phyloP scores from a whole-genome alignment of 2,329 filamentous ascomycete species.

The Emergomyces pasteurianus region DNA sequence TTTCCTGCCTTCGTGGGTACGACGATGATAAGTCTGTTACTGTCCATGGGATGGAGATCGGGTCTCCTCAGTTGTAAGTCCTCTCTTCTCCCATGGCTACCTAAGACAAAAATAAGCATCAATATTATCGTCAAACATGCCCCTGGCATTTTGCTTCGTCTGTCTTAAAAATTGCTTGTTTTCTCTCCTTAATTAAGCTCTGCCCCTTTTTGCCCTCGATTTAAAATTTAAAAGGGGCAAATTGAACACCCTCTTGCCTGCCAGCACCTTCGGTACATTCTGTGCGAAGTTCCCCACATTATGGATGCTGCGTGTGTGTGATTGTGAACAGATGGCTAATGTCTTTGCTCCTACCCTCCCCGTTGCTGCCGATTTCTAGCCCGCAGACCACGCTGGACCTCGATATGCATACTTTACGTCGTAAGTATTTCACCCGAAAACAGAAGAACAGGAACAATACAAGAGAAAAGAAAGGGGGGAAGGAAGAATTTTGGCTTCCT shows the following conservation, averaged over 20 bases:
- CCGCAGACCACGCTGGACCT: slow-evolving; percentile 4
- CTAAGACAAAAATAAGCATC: neutral
- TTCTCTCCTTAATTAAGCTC: neutral
- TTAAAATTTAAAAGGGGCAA: too few species aligned
- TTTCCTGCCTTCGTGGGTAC: neutral
- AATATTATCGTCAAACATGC: neutral
- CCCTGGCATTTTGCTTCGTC: neutral
- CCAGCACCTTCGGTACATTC: too few species aligned
- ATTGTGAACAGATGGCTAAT: neutral
- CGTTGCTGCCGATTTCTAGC: neutral
- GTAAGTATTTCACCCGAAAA: slow-evolving; percentile 1
- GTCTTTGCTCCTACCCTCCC: neutral
- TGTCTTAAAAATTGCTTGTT: too few species aligned
- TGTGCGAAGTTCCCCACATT: neutral
- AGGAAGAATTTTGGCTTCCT: neutral
- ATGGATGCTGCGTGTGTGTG: neutral
- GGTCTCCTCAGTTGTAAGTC: neutral
- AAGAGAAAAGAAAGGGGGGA: neutral
- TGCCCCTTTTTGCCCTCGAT: neutral
- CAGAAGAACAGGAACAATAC: too few species aligned
- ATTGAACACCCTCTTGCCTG: too few species aligned
- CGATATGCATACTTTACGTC: slow-evolving; percentile 1
- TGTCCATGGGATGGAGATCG: neutral
- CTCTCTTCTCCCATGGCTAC: neutral
- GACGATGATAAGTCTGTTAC: neutral